Evolutionary conservation across 129 eudicot genomes (phyloP).

Genomic region (Gnaphalium uliginosum): DNA sequence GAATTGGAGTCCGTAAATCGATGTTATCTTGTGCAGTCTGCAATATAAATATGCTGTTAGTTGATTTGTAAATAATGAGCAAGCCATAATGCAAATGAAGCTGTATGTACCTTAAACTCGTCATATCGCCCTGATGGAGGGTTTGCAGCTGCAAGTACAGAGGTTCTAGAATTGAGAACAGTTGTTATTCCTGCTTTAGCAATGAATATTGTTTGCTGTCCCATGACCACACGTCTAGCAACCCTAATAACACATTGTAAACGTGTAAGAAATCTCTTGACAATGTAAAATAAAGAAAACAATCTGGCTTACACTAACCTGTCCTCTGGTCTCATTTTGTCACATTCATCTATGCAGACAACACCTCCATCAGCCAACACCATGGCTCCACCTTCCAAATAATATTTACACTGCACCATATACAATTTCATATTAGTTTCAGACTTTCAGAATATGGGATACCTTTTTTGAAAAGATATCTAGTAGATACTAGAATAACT

Average conservation of each 20-base stretch:
- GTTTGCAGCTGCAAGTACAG: slow-evolving; percentile 99
- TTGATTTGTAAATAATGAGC: background rate
- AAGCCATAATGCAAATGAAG: background rate
- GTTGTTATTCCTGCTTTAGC: slow-evolving; percentile 99
- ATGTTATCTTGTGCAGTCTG: slow-evolving; percentile 99
- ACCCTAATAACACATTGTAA: slow-evolving; percentile 48
- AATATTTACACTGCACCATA: slow-evolving; percentile 76
- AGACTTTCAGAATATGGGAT: background rate
- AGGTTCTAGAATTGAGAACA: slow-evolving; percentile 91
- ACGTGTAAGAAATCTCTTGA: background rate
- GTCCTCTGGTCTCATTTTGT: slow-evolving; percentile 99
- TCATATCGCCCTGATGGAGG: slow-evolving; percentile 99
- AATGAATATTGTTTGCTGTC: slow-evolving; percentile 96
- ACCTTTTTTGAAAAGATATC: background rate
- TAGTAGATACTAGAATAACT: slow-evolving; percentile 15
- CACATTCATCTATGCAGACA: slow-evolving; percentile 97
- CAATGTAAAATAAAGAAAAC: background rate
- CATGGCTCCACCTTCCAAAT: slow-evolving; percentile 99
- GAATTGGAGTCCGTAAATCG: slow-evolving; percentile 94
- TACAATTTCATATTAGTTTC: background rate
- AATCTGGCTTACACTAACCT: slow-evolving; percentile 44
- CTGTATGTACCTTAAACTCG: slow-evolving; percentile 70
- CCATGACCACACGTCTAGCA: slow-evolving; percentile 99
- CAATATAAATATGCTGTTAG: slow-evolving; percentile 22
- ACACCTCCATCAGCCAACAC: slow-evolving; percentile 99